Evolutionary conservation across 805 yeast genomes (phyloP), one percentile per base, ranked within the genome.

Genomic region (Metschnikowia proteae): DNA sequence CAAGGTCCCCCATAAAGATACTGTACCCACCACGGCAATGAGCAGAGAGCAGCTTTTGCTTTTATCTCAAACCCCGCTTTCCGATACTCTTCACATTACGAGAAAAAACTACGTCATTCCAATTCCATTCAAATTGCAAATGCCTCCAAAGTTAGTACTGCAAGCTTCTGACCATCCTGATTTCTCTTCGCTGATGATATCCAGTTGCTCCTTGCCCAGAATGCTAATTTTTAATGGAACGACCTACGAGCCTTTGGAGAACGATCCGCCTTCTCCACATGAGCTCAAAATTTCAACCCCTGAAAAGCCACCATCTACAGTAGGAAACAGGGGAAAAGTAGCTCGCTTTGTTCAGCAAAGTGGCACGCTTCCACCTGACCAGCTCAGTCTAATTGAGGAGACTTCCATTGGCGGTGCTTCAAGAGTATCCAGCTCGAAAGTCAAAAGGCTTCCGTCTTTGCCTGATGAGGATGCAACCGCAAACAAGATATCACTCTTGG

Each of bases 341-440:
- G 61, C 60, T 45, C 65, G 60, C 43, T 51, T 60, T 6, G 58
- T 54, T 1, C 45, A 57, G 13, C 59, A 55, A 37, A 51, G 60
- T 8, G 56, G 56, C 17, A 29, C 53, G 1, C 45, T 61, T 44
- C 61, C 65, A 1, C 59, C 54, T 13, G 76, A 72, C 52, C 74
- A 65, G 39, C 63, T 73, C 44, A 73, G 78, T 53, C 64, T 72
- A 37, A 73, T 73, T 17, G 76, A 73, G 53, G 78, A 73, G 48
- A 66, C 60, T 29, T 65, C 74, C 2, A 45, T 30, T 8, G n/a
- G 37, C 28, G 62, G 55, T 3, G 59, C 63, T 43, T 68, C 74
- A 4, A 60, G 75, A 49, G 46, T 50, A 6, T 53, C 72, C 5
- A 71, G 74, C 43, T 43, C 64, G 4, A 61, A 54, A n/a, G 48